Evolutionary conservation across 306 rosid genomes (phyloP), one percentile per base, ranked within the genome.

Genomic region (Abrus precatorius): DNA sequence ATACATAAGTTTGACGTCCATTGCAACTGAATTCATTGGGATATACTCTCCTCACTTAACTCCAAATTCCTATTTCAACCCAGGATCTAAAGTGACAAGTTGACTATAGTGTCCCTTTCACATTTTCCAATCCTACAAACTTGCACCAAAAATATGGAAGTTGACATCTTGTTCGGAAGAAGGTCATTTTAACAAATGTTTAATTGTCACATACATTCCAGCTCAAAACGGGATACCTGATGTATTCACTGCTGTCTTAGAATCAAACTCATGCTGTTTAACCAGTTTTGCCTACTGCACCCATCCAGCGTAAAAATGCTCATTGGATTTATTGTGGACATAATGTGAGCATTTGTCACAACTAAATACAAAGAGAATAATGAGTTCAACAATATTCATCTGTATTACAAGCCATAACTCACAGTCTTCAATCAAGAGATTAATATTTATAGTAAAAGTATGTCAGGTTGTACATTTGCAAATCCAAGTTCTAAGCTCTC

Each of bases 401-500:
- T 28, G 12, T 53, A 52, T 10, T 14, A 40, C 55, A 50, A 38
- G 57, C 41, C 49, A 50, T 14, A 78, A 78, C 38, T 56, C 47
- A 11, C 13, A 47, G 3, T 7, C 55, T 47, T 57, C 57, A 59
- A 48, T 55, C 27, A 32, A 20, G 20, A 78, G 36, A 67, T 34
- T 9, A 56, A 3, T 40, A 41, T 78, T 40, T 29, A 29, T 41
- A 64, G 55, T 27, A 9, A 77, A 28, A 44, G 56, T 55, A 33
- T 33, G 14, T 14, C 47, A 61, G 78, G 72, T 9, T 72, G 38
- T 45, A 45, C 30, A 63, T 14, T 74, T n/a, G 69, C 44, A 38
- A 43, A 70, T 72, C 74, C 49, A 52, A 34, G 43, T 67, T 43
- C 56, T 61, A 69, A 49, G 60, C 73, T 38, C 73, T 38, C 72